phyloP scores from a whole-genome alignment of 768 basidiomycete genomes.

The Trametes villosa region DNA sequence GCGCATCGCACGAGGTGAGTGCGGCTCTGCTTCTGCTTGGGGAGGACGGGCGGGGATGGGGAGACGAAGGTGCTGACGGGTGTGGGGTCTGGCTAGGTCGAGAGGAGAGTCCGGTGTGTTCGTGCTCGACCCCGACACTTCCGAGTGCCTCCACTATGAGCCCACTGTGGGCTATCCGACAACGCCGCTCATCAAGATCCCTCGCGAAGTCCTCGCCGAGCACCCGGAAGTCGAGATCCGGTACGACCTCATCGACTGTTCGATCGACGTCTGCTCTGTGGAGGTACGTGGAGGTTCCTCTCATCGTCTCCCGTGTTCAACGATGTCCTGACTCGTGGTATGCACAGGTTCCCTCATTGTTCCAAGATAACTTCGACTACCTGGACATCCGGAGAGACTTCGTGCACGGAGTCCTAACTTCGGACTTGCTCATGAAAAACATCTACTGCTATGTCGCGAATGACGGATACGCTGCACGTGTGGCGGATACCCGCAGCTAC shows the following conservation, averaged over 20 bases:
- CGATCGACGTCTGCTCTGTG: conserved; percentile 92
- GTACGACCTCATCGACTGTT: conserved; percentile 86
- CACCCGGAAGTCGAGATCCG: conserved; percentile 86
- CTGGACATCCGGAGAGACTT: conserved; percentile 91
- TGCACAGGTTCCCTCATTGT: conserved; percentile 85
- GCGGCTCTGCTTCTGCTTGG: not conserved
- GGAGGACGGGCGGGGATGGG: not conserved
- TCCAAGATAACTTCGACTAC: conserved; percentile 99
- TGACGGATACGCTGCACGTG: conserved; percentile 90
- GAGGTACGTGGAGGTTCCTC: conserved; percentile 60
- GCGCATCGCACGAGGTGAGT: conserved; percentile 74
- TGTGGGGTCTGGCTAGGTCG: conserved; percentile 48
- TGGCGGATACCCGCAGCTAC: conserved; percentile 91
- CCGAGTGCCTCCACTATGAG: conserved; percentile 86
- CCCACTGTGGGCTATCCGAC: conserved; percentile 72
- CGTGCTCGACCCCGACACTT: conserved; percentile 74
- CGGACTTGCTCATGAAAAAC: conserved; percentile 92
- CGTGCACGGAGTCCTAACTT: conserved; percentile 91
- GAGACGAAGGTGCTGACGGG: not conserved
- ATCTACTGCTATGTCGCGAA: conserved; percentile 90
- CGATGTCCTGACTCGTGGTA: not conserved
- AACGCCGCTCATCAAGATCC: conserved; percentile 63
- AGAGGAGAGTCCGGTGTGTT: conserved; percentile 77
- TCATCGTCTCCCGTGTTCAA: not conserved
- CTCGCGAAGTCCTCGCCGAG: conserved; percentile 72